A percentile compares a stretch with the other conserved stretches of the same genome.
phyloP scores from a whole-genome alignment of 306 rosid species.

The Malus asiatica region DNA sequence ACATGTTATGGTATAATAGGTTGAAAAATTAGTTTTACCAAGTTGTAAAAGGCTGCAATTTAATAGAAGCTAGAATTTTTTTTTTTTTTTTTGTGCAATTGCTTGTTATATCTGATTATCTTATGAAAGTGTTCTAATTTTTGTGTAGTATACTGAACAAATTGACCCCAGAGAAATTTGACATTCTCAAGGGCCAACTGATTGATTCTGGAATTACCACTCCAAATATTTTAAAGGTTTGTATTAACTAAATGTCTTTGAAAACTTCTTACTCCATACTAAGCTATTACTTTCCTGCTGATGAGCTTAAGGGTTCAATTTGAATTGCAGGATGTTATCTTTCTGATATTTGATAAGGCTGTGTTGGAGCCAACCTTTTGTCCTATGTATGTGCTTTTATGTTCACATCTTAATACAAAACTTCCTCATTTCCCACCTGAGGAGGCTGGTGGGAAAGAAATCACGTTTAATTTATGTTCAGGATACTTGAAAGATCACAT shows the following conservation, averaged over 20 bases:
- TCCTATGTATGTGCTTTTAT: slow-evolving; percentile 34
- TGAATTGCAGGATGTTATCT: slow-evolving; percentile 25
- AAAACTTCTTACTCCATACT: neutral
- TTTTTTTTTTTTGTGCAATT: neutral
- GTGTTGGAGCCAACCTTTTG: slow-evolving; percentile 40
- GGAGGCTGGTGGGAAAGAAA: slow-evolving; percentile 25
- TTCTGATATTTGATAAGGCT: slow-evolving; percentile 33
- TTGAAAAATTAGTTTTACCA: too few species aligned
- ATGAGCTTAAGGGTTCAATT: slow-evolving; percentile 1
- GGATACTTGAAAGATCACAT: too few species aligned
- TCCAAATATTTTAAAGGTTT: slow-evolving; percentile 32
- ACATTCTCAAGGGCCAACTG: slow-evolving; percentile 31
- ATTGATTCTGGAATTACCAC: slow-evolving; percentile 27
- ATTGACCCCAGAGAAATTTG: slow-evolving; percentile 40
- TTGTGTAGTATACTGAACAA: slow-evolving; percentile 33
- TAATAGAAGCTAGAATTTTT: neutral
- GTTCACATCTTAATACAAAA: slow-evolving; percentile 29
- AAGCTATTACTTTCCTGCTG: neutral
- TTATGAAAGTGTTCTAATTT: neutral
- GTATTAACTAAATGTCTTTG: neutral
- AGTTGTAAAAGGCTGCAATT: neutral
- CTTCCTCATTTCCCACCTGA: slow-evolving; percentile 30
- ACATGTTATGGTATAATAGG: too few species aligned
- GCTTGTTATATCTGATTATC: neutral
- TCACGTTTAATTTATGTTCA: slow-evolving; percentile 15